Evolutionary conservation across 257 asterid species (phyloP).

Genomic region (Lycium ferocissimum): DNA sequence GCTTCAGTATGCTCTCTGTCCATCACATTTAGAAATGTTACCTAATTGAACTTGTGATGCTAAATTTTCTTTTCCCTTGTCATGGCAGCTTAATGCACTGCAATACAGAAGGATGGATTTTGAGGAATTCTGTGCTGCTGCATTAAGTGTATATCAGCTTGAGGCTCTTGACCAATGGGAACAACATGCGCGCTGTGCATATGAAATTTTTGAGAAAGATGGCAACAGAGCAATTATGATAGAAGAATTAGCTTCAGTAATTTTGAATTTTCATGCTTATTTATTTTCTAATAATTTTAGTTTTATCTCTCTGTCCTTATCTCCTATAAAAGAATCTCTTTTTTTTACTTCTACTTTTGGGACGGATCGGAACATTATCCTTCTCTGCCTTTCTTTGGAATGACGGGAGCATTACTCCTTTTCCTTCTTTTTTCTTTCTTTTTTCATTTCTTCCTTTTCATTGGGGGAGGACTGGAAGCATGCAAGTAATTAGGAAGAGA

Average conservation of each 20-base stretch:
- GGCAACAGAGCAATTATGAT: conserved; percentile 84
- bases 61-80: conserved; percentile 35
- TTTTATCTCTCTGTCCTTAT: not conserved
- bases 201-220: conserved; percentile 84
- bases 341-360: not conserved
- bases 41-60: conserved; percentile 21
- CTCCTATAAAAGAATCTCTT: not conserved
- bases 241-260: conserved; percentile 92
- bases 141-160: conserved; percentile 73
- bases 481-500: conserved; percentile 2
- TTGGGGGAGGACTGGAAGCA: not conserved
- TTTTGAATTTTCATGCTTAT: not conserved
- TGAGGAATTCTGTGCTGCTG: conserved; percentile 89
- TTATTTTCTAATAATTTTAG: not conserved
- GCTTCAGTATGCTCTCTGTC: conserved; percentile 58
- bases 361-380: not conserved
- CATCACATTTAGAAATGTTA: not conserved
- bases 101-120: conserved; percentile 95
- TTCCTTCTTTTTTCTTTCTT: not conserved
- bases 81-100: conserved; percentile 73
- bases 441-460: not conserved
- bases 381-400: not conserved
- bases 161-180: conserved; percentile 90
- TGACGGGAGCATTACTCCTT: not conserved
- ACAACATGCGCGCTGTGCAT: conserved; percentile 86